A percentile compares a stretch with the other conserved stretches of the same genome.
Conservation (phyloP, 1,284 basidiomycete genomes). For the Acaromyces ingoldii region DNA sequence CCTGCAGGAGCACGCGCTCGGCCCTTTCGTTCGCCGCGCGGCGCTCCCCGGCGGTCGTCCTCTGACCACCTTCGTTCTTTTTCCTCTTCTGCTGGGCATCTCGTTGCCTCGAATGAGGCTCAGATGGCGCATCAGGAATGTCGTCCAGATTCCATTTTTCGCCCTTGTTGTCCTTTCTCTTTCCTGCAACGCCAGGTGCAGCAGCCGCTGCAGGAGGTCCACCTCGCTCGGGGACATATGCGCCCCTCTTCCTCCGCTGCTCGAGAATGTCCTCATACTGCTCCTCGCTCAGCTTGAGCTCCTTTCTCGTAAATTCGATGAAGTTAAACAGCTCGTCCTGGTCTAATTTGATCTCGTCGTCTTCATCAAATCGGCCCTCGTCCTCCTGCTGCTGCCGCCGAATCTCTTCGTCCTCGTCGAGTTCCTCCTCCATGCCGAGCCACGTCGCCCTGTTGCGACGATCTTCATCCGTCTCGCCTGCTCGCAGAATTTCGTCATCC, state of each 20-base stretch:
- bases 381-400: conserved; percentile 10
- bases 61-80: neutral
- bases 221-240: conserved; percentile 15
- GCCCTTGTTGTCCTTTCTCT: neutral
- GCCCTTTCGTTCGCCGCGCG: neutral
- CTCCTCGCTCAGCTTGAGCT: conserved; percentile 24
- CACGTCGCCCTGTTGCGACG: conserved; percentile 3
- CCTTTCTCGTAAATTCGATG: conserved; percentile 29
- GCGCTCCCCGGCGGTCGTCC: neutral
- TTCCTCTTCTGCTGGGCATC: conserved; percentile 5
- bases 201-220: neutral
- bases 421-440: conserved; percentile 18
- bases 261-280: conserved; percentile 27
- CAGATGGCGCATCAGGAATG: neutral
- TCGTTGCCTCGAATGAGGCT: neutral
- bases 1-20: neutral
- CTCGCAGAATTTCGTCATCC: conserved; percentile 7
- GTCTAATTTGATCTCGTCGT: conserved; percentile 8
- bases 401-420: conserved; percentile 15
- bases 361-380: conserved; percentile 9
- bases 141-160: neutral
- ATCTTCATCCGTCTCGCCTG: conserved; percentile 12
- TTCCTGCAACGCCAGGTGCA: neutral
- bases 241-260: conserved; percentile 17
- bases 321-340: conserved; percentile 22